Evolutionary conservation across 768 basidiomycete species (phyloP), one percentile per base, ranked within the genome.

Genomic region (Cystobasidium onofrii): DNA sequence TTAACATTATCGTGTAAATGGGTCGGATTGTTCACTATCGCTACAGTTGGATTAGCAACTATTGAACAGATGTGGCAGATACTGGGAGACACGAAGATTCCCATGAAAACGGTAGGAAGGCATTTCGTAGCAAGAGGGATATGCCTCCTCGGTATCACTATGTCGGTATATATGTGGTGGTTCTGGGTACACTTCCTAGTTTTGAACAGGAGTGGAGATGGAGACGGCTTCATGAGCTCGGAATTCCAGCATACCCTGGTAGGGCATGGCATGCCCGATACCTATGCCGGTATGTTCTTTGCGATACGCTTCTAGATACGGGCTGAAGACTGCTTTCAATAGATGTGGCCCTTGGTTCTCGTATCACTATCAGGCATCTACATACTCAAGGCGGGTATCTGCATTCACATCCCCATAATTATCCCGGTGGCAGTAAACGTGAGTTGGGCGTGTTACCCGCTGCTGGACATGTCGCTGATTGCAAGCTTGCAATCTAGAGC

Each of bases 381-480:
- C 92, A 98, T 80, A 99, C 96, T 0, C 95, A 99, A 81, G 96
- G 96, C 31, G 96, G 96, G n/a, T 99, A 98, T 80, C 83, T 99
- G 15, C 96, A 99, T 81, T 98, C 96, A 0, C 96, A 99, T 81
- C 74, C 86, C 0, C 92, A 95, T 79, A 87, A 86, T 64, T 99
- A 95, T 79, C 96, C 95, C 0, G 85, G 84, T 39, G 96, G 96
- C 29, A 92, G 90, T 79, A 86, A 90, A 81, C 96, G 94, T 96
- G 81, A 79, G 86, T 57, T 39, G 7, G 31, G 20, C 25, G 2
- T 36, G 41, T 23, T 3, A 25, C 44, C 17, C 6, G 25, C 57
- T 29, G 57, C n/a, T 15, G 57, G 31, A 29, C 33, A 15, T 20
- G 27, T 34, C 2, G 15, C 33, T 60, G 39, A 41, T 34, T 13